These are phyloP conservation scores for Jackrogersella multiformis DNA, from an alignment of 495 filamentous ascomycete genomes.

Conservation along the genomic window DNA sequence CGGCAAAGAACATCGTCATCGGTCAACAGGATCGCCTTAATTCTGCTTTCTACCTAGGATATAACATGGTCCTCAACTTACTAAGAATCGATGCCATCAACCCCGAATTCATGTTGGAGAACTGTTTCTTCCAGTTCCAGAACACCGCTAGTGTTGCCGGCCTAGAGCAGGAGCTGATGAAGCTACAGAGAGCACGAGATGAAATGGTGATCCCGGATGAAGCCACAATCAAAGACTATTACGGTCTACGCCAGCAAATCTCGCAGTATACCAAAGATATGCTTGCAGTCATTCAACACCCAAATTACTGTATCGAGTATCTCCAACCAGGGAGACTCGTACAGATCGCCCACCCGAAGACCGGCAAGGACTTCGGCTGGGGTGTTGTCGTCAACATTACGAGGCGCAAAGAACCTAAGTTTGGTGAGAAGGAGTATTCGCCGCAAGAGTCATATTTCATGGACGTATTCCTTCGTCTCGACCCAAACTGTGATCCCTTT, in stretches of 20 bases:
- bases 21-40: slow-evolving; percentile 96
- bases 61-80: slow-evolving; percentile 98
- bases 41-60: slow-evolving; percentile 97
- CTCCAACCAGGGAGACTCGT: slow-evolving; percentile 84
- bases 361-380: slow-evolving; percentile 85
- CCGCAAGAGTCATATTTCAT: slow-evolving; percentile 80
- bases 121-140: slow-evolving; percentile 98
- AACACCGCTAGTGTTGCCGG: slow-evolving; percentile 84
- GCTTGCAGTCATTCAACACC: slow-evolving; percentile 87
- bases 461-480: slow-evolving; percentile 80
- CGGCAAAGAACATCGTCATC: slow-evolving; percentile 92
- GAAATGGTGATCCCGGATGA: slow-evolving; percentile 84
- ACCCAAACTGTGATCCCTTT: slow-evolving; percentile 47
- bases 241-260: slow-evolving; percentile 82
- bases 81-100: slow-evolving; percentile 96
- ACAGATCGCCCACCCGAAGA: slow-evolving; percentile 77
- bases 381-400: slow-evolving; percentile 80
- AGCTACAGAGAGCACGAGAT: slow-evolving; percentile 75
- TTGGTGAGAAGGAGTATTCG: slow-evolving; percentile 67
- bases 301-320: slow-evolving; percentile 81
- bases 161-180: slow-evolving; percentile 80
- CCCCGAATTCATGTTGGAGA: slow-evolving; percentile 95
- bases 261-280: slow-evolving; percentile 85
- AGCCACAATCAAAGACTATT: slow-evolving; percentile 88
- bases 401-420: slow-evolving; percentile 66